Percentiles rank a stretch among this genome's conserved stretches.
These are phyloP conservation scores for Mariannaea elegans DNA, from an alignment of 2,329 filamentous ascomycete species.

Conservation along the genomic window DNA sequence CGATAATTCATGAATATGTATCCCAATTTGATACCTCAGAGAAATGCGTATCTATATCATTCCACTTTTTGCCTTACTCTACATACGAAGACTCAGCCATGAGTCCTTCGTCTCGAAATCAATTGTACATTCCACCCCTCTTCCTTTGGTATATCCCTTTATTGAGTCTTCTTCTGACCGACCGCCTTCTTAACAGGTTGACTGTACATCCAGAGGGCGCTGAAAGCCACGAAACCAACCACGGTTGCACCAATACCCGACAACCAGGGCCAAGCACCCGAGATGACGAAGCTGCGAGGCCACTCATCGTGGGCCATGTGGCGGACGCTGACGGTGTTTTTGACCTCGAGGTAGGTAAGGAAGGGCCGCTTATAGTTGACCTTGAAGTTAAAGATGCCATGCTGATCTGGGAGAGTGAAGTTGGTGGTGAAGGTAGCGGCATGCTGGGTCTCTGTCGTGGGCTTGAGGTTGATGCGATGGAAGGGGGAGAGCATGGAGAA, in stretches of 20 bases:
- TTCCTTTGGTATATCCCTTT: conserved; percentile 24
- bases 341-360: conserved; percentile 88
- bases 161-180: conserved; percentile 59
- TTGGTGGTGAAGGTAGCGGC: conserved; percentile 76
- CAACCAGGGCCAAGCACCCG: conserved; percentile 94
- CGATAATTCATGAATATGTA: not conserved
- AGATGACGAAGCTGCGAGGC: conserved; percentile 89
- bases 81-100: conserved; percentile 25
- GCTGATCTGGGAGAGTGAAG: conserved; percentile 92
- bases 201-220: conserved; percentile 85
- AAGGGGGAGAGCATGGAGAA: conserved; percentile 99
- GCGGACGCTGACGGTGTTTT: conserved; percentile 91
- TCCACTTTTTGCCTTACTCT: conserved; percentile 31
- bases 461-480: conserved; percentile 81
- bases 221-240: conserved; percentile 84
- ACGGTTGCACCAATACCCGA: conserved; percentile 86
- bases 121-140: conserved; percentile 26
- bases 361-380: conserved; percentile 98
- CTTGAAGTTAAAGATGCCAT: conserved; percentile 98
- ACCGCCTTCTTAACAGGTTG: conserved; percentile 52
- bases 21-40: conserved; percentile 9
- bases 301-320: conserved; percentile 99
- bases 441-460: conserved; percentile 66
- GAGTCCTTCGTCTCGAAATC: conserved; percentile 18
- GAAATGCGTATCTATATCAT: conserved; percentile 27